A percentile compares a stretch with the other conserved stretches of the same genome.
These are phyloP conservation scores for Capsella bursapastoris DNA, from an alignment of 345 rosid species.

Conservation along the genomic window DNA sequence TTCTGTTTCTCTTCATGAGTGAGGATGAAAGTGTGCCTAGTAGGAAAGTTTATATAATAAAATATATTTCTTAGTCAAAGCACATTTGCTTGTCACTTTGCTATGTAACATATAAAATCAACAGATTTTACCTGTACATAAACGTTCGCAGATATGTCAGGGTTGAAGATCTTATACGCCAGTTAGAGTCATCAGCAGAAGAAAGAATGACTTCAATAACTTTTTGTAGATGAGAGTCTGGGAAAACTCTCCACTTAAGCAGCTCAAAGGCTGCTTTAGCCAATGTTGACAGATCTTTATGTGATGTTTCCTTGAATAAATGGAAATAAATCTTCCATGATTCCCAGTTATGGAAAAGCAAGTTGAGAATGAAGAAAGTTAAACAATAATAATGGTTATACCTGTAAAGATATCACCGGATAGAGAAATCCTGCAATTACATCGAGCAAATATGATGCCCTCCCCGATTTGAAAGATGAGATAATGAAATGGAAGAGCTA, in stretches of 20 bases:
- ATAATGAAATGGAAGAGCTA: constrained; percentile 91
- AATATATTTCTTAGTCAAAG: constrained; percentile 6
- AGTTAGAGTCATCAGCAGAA: constrained; percentile 78
- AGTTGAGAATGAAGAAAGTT: constrained; percentile 11
- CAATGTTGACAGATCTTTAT: constrained; percentile 90
- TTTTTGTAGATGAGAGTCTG: constrained; percentile 81
- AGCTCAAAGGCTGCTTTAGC: constrained; percentile 97
- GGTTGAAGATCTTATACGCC: constrained; percentile 97
- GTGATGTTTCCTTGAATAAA: constrained; percentile 85
- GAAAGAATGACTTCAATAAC: constrained; percentile 70
- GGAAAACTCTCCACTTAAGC: constrained; percentile 87
- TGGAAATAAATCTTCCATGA: constrained; percentile 31
- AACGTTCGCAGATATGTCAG: constrained; percentile 89
- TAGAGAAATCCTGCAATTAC: constrained; percentile 75
- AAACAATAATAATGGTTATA: constrained; percentile 42
- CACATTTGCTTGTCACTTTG: constrained; percentile 28
- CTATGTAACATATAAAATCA: constrained; percentile 14
- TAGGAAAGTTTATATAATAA: constrained; percentile 12
- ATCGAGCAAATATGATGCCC: constrained; percentile 88
- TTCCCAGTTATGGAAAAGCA: constrained; percentile 15
- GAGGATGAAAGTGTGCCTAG: constrained; percentile 92
- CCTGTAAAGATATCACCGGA: constrained; percentile 94
- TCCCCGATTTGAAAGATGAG: constrained; percentile 88
- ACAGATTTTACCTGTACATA: constrained; percentile 79
- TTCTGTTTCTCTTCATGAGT: constrained; percentile 66